These are phyloP conservation scores for Nidularia pulvinata DNA, from an alignment of 768 basidiomycete species.

Conservation along the genomic window DNA sequence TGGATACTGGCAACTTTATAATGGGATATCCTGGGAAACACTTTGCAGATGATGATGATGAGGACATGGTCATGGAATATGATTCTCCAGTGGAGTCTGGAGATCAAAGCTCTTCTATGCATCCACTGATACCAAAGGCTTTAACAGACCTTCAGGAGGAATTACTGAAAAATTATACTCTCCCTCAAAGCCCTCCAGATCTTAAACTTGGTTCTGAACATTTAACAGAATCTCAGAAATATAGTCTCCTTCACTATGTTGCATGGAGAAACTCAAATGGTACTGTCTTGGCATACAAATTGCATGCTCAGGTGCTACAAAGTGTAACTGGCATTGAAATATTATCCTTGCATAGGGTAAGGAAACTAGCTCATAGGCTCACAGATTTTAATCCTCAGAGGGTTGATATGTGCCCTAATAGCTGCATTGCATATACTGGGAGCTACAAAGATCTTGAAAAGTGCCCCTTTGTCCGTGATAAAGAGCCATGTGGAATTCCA, in stretches of 20 bases:
- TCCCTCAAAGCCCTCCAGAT: too few relatives aligned
- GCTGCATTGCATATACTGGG: slow-evolving; percentile 23
- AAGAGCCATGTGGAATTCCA: slow-evolving; percentile 7
- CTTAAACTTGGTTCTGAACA: not conserved
- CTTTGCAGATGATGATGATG: too few relatives aligned
- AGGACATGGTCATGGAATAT: too few relatives aligned
- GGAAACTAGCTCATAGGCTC: slow-evolving; percentile 9
- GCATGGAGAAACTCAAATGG: slow-evolving; percentile 14
- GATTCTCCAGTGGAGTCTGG: too few relatives aligned
- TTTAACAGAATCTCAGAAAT: not conserved
- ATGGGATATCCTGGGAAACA: too few relatives aligned
- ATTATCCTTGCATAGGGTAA: slow-evolving; percentile 9
- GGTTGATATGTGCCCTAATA: slow-evolving; percentile 18
- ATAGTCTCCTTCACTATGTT: slow-evolving; percentile 12
- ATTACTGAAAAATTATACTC: too few relatives aligned
- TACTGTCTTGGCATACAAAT: slow-evolving; percentile 16
- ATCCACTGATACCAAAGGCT: too few relatives aligned
- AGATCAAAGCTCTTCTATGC: too few relatives aligned
- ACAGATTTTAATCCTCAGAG: slow-evolving; percentile 11
- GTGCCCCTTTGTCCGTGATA: slow-evolving; percentile 10
- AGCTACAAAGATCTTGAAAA: slow-evolving; percentile 3
- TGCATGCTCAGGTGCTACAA: slow-evolving; percentile 11
- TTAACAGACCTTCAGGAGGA: too few relatives aligned
- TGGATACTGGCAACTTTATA: too few relatives aligned
- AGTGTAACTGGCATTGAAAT: slow-evolving; percentile 13